Conservation (phyloP, 768 basidiomycete species). For the Leccinum subgranulosum region DNA sequence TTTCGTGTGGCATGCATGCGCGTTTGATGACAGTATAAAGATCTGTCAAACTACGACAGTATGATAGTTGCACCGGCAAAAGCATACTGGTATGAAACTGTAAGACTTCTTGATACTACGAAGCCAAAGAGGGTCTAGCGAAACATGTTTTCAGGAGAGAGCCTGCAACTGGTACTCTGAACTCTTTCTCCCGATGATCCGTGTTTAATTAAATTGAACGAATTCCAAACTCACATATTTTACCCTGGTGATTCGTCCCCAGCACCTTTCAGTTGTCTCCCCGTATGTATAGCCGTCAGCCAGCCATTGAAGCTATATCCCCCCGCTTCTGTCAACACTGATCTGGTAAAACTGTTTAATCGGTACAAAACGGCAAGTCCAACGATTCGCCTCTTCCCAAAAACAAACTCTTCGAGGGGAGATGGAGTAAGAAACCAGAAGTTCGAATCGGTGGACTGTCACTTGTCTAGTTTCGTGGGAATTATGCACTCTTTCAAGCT, state of each 20-base stretch:
- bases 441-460: no score
- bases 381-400: not conserved
- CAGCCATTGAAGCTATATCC: not conserved
- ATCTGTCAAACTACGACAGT: not conserved
- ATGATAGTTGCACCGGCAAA: not conserved
- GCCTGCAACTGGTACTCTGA: not conserved
- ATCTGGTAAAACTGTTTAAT: not conserved
- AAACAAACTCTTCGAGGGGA: not conserved
- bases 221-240: not conserved
- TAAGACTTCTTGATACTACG: not conserved
- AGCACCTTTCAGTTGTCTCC: not conserved
- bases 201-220: not conserved
- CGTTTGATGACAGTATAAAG: not conserved
- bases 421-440: not conserved
- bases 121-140: not conserved
- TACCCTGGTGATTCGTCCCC: not conserved
- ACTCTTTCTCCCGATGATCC: not conserved
- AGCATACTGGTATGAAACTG: no score
- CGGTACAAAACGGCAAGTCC: not conserved
- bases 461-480: not conserved
- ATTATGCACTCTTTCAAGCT: not conserved
- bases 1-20: not conserved
- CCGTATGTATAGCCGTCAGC: not conserved
- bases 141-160: not conserved
- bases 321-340: not conserved